Base-by-base conservation (phyloP, 2,329 filamentous ascomycete genomes). In the Clathrospora elynae region DNA sequence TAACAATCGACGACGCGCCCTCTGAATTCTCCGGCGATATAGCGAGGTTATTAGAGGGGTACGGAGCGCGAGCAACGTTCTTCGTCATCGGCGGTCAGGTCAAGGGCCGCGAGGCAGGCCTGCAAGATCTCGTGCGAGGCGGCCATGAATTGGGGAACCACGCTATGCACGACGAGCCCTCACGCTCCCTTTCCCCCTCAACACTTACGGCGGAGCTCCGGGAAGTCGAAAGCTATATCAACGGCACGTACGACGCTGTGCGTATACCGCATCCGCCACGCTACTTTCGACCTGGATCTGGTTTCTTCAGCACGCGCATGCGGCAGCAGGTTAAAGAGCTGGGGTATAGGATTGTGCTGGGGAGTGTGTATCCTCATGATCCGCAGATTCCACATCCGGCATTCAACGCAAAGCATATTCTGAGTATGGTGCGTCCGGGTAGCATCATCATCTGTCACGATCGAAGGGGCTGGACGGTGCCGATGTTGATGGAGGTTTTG, bases 361-460 rank as follows among this genome's bases (percentile, higher is more conserved):
- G 90, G 2, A 85, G 84, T 67, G 84, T 96, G 26, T 96, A 95
- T 71, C 90, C 90, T 4, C 90, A 95, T 72, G 90, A 96, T 72
- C 84, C 90, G n/a, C 90, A 95, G 75, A 85, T 96, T 44, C 75
- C 76, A 7, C 85, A 80, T 60, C 78, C 82, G 55, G 73, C 75
- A 51, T 55, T 90, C 37, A 96, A 96, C 70, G 85, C 88, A 6
- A 77, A 75, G 53, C 90, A 95, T 73, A 81, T 95, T 3, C 68
- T 95, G 56, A 90, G 87, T 71, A 90, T 90, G 86, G 75, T 86
- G 23, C 75, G 81, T 32, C 84, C 87, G 0, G 90, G 90, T 0
- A 85, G 81, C 18, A 86, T 96, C 43, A 84, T 96, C 49, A 85
- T 96, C 36, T 91, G 89, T 63, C 90, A 96, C 73, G 90, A 96